Percentiles rank a stretch among this genome's conserved stretches.
phyloP scores from a whole-genome alignment of 768 basidiomycete genomes.

The Trametes maxima region DNA sequence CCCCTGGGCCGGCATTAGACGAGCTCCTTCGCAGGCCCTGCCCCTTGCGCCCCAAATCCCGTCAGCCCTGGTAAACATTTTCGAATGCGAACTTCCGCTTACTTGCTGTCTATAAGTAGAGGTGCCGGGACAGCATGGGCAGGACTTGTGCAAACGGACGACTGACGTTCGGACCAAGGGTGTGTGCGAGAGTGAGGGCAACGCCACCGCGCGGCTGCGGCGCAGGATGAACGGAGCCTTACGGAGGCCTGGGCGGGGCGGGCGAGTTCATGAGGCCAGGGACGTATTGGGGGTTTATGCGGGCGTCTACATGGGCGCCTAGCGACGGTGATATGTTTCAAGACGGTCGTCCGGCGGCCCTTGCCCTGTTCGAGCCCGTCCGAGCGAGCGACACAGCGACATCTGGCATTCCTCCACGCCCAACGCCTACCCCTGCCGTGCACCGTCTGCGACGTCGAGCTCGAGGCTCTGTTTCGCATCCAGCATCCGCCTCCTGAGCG shows the following conservation, averaged over 20 bases:
- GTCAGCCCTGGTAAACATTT: too few species aligned
- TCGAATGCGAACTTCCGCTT: too few species aligned
- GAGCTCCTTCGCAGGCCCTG: too few species aligned
- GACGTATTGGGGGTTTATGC: not conserved
- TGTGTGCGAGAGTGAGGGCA: not conserved
- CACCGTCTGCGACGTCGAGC: not conserved
- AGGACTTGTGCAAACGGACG: too few species aligned
- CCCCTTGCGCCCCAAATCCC: too few species aligned
- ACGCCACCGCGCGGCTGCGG: not conserved
- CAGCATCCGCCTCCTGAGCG: not conserved
- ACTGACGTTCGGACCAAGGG: too few species aligned
- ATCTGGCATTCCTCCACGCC: slow-evolving; percentile 7
- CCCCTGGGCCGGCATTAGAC: too few species aligned
- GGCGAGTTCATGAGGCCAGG: not conserved
- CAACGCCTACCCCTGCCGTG: not conserved
- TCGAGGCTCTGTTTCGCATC: not conserved
- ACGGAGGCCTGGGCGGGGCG: not conserved
- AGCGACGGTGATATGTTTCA: slow-evolving; percentile 20
- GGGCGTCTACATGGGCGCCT: slow-evolving; percentile 4
- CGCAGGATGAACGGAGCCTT: not conserved
- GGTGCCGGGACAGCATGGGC: too few species aligned
- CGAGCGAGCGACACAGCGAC: not conserved
- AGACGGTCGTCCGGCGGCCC: not conserved
- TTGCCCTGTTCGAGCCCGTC: slow-evolving; percentile 7
- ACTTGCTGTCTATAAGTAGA: too few species aligned